A percentile compares a stretch with the other conserved stretches of the same genome.
Conservation (phyloP, 306 rosid genomes). For the Hippophae rhamnoides region DNA sequence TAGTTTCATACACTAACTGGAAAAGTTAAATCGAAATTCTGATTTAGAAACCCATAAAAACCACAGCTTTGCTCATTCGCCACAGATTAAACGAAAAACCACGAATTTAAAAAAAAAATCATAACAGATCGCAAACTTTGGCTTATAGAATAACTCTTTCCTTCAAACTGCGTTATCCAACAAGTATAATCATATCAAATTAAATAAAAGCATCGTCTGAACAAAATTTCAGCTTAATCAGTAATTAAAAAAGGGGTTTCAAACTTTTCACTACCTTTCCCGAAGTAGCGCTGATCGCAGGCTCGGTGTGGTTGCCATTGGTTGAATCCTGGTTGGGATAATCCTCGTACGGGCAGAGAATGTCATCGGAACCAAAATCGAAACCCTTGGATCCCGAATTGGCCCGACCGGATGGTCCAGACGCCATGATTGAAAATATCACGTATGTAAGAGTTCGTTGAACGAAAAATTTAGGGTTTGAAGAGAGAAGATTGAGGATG, state of each 20-base stretch:
- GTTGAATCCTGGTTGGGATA: slow-evolving; percentile 37
- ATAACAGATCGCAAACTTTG: too few relatives aligned
- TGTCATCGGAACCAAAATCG: slow-evolving; percentile 60
- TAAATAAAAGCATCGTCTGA: background rate
- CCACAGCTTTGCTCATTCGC: too few relatives aligned
- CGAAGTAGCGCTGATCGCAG: slow-evolving; percentile 25
- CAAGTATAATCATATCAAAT: background rate
- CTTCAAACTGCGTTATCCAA: slow-evolving; percentile 14
- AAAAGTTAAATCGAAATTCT: too few relatives aligned
- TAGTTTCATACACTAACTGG: too few relatives aligned
- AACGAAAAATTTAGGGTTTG: background rate
- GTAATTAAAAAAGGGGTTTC: background rate
- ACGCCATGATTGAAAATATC: slow-evolving; percentile 48
- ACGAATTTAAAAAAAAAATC: too few relatives aligned
- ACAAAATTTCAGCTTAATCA: slow-evolving; percentile 1
- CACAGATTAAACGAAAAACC: too few relatives aligned
- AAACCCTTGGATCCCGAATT: slow-evolving; percentile 51
- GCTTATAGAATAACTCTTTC: background rate
- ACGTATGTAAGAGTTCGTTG: background rate
- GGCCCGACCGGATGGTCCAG: slow-evolving; percentile 68
- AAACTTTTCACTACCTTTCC: slow-evolving; percentile 36
- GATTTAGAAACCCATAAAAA: too few relatives aligned
- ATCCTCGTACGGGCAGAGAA: slow-evolving; percentile 62
- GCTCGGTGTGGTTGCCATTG: slow-evolving; percentile 44
- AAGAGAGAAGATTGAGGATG: too few relatives aligned